Percentiles rank a stretch among this genome's conserved stretches.
phyloP scores from a whole-genome alignment of 176 grass and related monocot genomes.

The Eremochloa ophiuroides region DNA sequence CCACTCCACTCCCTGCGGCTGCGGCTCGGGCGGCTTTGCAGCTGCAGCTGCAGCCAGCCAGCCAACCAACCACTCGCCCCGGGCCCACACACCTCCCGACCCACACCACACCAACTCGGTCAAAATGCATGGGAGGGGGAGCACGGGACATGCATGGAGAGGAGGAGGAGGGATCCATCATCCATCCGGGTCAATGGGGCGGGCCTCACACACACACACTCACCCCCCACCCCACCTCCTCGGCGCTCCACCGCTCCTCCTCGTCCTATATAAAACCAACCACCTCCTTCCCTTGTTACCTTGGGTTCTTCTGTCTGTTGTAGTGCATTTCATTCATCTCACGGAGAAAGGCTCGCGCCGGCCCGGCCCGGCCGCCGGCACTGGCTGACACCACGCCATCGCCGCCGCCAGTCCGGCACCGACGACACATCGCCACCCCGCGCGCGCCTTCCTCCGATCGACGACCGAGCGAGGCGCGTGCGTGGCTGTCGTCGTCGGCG shows the following conservation, averaged over 20 bases:
- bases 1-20: too few relatives aligned
- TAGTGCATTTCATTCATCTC: too few relatives aligned
- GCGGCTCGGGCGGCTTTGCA: too few relatives aligned
- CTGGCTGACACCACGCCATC: background rate
- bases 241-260: background rate
- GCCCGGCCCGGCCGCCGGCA: too few relatives aligned
- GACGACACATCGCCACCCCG: background rate
- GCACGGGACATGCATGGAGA: background rate
- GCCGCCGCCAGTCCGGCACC: background rate
- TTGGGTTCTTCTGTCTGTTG: background rate
- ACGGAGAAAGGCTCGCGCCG: conserved; percentile 41
- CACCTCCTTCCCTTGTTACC: background rate
- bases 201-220: too few relatives aligned
- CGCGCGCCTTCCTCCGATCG: background rate
- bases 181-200: conserved; percentile 50
- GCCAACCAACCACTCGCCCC: too few relatives aligned
- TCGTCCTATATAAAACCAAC: conserved; percentile 53
- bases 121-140: conserved; percentile 49
- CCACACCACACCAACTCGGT: conserved; percentile 60
- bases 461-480: background rate
- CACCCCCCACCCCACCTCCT: background rate
- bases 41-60: too few relatives aligned
- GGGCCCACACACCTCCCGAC: too few relatives aligned
- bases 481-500: background rate
- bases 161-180: conserved; percentile 17